Conservation (phyloP, 2,329 filamentous ascomycete species). For the Alternaria solani region DNA sequence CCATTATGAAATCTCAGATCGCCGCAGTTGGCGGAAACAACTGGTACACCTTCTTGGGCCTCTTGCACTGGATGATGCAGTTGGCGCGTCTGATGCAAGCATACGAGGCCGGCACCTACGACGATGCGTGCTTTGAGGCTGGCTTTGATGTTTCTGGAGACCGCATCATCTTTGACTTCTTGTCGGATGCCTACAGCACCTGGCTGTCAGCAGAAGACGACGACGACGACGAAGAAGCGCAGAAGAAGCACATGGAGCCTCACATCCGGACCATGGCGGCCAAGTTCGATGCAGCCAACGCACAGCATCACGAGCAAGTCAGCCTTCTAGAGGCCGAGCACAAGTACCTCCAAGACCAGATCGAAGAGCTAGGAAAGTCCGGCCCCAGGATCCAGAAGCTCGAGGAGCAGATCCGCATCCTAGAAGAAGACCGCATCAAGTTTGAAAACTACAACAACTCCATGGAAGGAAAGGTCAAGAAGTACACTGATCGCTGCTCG, state of each 20-base stretch:
- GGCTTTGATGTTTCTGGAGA: constrained; percentile 89
- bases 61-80: constrained; percentile 99
- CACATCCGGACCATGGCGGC: constrained; percentile 88
- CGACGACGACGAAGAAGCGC: constrained; percentile 81
- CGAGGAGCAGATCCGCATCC: constrained; percentile 88
- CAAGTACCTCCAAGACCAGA: constrained; percentile 79
- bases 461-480: constrained; percentile 84
- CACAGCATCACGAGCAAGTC: constrained; percentile 83
- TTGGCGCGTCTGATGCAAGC: constrained; percentile 91
- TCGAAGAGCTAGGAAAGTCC: constrained; percentile 87
- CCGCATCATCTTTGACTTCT: constrained; percentile 91
- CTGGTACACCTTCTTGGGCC: constrained; percentile 91
- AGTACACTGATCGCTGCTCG: constrained; percentile 81
- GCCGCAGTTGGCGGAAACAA: constrained; percentile 95
- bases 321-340: constrained; percentile 88
- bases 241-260: constrained; percentile 71
- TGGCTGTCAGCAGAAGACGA: constrained; percentile 85
- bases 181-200: constrained; percentile 88
- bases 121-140: constrained; percentile 86
- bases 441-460: constrained; percentile 94
- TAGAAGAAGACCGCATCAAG: constrained; percentile 93
- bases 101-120: constrained; percentile 79
- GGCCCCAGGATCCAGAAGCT: constrained; percentile 83
- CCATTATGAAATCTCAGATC: constrained; percentile 95
- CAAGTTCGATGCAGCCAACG: constrained; percentile 85